Evolutionary conservation across 768 basidiomycete species (phyloP), one percentile per base, ranked within the genome.

Genomic region (Artomyces pyxidatus): DNA sequence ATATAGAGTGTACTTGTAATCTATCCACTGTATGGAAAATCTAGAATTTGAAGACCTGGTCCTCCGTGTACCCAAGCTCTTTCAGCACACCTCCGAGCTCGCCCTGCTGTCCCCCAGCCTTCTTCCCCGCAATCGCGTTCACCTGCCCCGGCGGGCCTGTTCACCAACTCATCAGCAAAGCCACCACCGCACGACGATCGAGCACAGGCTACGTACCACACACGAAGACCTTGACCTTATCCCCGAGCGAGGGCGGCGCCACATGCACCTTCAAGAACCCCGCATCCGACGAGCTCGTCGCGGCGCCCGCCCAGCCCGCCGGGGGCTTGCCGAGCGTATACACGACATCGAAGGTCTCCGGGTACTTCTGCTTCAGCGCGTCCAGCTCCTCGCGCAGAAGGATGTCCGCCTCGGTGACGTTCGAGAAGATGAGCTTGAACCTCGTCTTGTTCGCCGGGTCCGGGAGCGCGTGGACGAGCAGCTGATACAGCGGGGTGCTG

Each of bases 341-440:
- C 27, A 95, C 78, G 51, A 94, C 73, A 51, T 92, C 79, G 61
- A 98, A 76, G 54, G 70, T 83, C 43, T 80, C 65, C 8, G 86
- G 83, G 66, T 83, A 70, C 55, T 81, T 77, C 59, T 77, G 76
- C 68, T 81, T 77, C 59, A 88, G 70, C 8, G 65, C 67, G 52
- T 91, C 88, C 54, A 91, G 73, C 57, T 85, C 81, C 61, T 86
- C 77, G 46, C 83, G 81, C 53, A 95, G 77, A 46, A 94, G 81
- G 54, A 99, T 96, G 63, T 99, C 96, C 45, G 77, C 73, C 62
- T 92, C 88, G 12, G 90, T 79, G 32, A 91, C 76, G 65, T 98
- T 98, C 32, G 88, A 83, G 68, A 87, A 97, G 59, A 99, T 70
- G 48, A 98, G 74, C 41, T 85, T 95, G 73, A 89, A 96, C 59